Evolutionary conservation across 1,284 basidiomycete species (phyloP), one percentile per base, ranked within the genome.

Genomic region (Irpex rosettiformis): DNA sequence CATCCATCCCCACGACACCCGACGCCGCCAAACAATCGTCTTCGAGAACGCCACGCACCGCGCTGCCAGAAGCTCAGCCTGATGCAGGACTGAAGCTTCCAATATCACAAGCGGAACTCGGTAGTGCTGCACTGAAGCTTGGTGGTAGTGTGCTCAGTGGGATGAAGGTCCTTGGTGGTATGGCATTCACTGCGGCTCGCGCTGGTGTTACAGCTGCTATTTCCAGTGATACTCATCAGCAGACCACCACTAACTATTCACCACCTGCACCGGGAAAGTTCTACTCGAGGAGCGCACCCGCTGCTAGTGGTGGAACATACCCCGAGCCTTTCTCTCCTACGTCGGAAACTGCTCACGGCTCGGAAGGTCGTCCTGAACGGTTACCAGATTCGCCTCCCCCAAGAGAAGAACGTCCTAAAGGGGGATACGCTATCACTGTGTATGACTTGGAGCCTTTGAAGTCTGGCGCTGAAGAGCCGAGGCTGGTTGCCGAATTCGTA

Each of bases 241-340:
- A 58, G 2, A 11, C 54, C n/a, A 58, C 47, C 11, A 52, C 48
- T 4, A 54, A 22, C 11, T 13, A 57, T n/a, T 30, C 55, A 18
- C 27, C 56, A 2, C 59, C 63, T 40, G 68, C 62, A 4, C 61
- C 69, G 3, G 67, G 66, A 43, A 65, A 70, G 62, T 80, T 84
- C 67, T 83, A 86, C 67, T 89, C 86, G 40, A 76, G 81, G 66
- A 87, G 86, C 64, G 85, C 86, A 0, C 88, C 87, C 13, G 79
- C 80, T 28, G 74, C 72, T 28, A 72, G 68, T 4, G 66, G 24
- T 25, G 29, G 40, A 52, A 54, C 45, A 27, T 51, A 27, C 18
- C 48, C 24, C 21, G 48, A 51, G 21, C 48, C 48, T 11, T 51
- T 51, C 10, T 24, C 57, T 4, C 25, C 54, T 21, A 18, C 47